phyloP scores from a whole-genome alignment of 169 alveolate species.

The Plasmodium relictum region DNA sequence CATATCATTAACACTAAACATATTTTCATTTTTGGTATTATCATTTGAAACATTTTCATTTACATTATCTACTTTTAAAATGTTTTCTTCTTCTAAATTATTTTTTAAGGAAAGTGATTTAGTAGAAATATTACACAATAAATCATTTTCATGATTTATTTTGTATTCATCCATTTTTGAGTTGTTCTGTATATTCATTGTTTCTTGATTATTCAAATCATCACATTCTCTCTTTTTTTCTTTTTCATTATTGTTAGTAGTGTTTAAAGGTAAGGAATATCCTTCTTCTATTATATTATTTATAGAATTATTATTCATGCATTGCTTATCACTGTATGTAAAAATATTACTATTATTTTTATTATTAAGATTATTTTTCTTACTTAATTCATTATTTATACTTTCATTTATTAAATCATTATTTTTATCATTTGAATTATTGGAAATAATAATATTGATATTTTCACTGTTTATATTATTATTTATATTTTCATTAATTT shows the following conservation, averaged over 20 bases:
- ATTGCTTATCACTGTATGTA: neutral
- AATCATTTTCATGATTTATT: neutral
- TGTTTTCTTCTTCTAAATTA: neutral
- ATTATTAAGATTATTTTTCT: neutral
- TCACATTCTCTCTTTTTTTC: neutral
- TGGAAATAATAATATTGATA: neutral
- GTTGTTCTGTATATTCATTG: neutral
- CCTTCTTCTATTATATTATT: no score
- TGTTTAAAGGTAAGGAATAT: neutral
- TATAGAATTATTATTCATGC: no score
- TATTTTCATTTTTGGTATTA: neutral
- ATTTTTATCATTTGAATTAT: neutral
- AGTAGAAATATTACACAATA: neutral
- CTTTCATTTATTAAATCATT: neutral
- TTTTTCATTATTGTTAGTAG: conserved; percentile 1
- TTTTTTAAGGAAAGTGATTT: neutral
- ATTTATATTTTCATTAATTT: neutral
- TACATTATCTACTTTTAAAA: neutral
- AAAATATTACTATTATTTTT: neutral
- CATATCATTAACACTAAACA: no score
- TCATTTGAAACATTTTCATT: neutral
- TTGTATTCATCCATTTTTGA: neutral
- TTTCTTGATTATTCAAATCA: neutral
- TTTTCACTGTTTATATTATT: conserved; percentile 9
- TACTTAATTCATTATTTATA: neutral